Evolutionary conservation across 257 asterid species (phyloP).

Genomic region (Gardenia jasminoides): DNA sequence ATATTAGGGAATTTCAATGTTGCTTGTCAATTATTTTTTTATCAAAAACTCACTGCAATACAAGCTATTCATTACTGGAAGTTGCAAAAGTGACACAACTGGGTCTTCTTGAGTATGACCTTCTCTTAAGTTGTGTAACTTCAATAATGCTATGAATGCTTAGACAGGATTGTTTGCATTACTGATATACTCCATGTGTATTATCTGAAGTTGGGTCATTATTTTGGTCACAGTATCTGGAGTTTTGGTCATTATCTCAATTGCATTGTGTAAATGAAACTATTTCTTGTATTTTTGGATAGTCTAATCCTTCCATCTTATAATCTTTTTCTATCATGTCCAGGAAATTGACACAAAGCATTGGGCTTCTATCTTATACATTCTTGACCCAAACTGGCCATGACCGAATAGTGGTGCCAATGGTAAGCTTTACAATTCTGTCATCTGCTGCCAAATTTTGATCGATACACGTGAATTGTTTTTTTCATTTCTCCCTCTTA

Average conservation of each 20-base stretch:
- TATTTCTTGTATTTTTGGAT: not conserved
- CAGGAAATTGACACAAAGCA: conserved; percentile 82
- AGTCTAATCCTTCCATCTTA: conserved; percentile 16
- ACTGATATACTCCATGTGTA: not conserved
- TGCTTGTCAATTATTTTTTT: not conserved
- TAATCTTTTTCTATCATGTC: conserved; percentile 21
- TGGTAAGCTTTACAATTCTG: conserved; percentile 59
- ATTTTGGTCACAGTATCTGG: not conserved
- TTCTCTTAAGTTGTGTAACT: not conserved
- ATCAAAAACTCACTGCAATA: not conserved
- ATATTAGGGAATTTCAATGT: not conserved
- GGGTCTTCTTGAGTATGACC: not conserved
- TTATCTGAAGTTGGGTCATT: not conserved
- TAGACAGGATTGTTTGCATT: not conserved
- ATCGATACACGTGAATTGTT: not conserved
- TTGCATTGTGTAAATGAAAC: not conserved
- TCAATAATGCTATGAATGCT: not conserved
- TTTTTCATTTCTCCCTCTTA: not conserved
- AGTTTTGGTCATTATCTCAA: not conserved
- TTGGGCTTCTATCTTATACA: conserved; percentile 90
- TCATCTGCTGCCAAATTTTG: conserved; percentile 13
- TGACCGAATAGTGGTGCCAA: conserved; percentile 89
- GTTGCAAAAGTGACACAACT: too few relatives aligned
- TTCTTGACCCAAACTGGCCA: conserved; percentile 73
- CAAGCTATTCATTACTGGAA: not conserved